Evolutionary conservation across 2,329 filamentous ascomycete species (phyloP).

Genomic region (Emergomyces pasteurianus): DNA sequence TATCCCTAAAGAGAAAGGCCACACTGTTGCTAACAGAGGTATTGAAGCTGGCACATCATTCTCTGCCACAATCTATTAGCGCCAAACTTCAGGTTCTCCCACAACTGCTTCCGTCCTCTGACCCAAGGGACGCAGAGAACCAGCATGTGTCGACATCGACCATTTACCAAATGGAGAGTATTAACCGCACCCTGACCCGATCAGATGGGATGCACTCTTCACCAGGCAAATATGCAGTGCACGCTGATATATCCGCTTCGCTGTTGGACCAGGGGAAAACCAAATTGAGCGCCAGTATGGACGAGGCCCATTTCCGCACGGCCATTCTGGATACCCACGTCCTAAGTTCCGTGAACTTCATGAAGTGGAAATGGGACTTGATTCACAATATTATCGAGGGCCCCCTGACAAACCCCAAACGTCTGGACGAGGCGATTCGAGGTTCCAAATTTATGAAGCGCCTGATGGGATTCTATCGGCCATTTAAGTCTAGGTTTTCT

Average conservation of each 20-base stretch:
- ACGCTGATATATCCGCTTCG: conserved; percentile 35
- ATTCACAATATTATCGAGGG: conserved; percentile 87
- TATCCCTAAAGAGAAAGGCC: conserved; percentile 65
- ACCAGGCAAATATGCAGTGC: conserved; percentile 30
- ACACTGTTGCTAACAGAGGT: conserved; percentile 85
- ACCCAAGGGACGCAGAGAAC: conserved; percentile 57
- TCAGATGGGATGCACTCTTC: conserved; percentile 44
- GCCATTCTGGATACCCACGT: conserved; percentile 65
- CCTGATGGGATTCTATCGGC: conserved; percentile 85
- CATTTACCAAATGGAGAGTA: conserved; percentile 95
- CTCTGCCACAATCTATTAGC: conserved; percentile 73
- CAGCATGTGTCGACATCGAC: conserved; percentile 77
- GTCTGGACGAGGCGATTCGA: conserved; percentile 86
- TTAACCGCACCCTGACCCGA: conserved; percentile 82
- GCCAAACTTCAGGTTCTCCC: conserved; percentile 77
- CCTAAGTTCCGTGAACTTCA: conserved; percentile 75
- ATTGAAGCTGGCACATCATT: conserved; percentile 73
- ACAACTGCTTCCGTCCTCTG: conserved; percentile 66
- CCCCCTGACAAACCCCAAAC: conserved; percentile 77
- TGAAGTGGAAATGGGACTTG: conserved; percentile 96
- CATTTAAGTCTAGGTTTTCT: conserved; percentile 93
- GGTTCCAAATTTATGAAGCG: conserved; percentile 94
- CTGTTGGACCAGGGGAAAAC: conserved; percentile 34
- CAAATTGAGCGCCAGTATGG: conserved; percentile 49
- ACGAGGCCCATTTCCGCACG: conserved; percentile 51